These are phyloP conservation scores for Fraxinus angustifolia DNA, from an alignment of 305 asterid species.

Conservation along the genomic window DNA sequence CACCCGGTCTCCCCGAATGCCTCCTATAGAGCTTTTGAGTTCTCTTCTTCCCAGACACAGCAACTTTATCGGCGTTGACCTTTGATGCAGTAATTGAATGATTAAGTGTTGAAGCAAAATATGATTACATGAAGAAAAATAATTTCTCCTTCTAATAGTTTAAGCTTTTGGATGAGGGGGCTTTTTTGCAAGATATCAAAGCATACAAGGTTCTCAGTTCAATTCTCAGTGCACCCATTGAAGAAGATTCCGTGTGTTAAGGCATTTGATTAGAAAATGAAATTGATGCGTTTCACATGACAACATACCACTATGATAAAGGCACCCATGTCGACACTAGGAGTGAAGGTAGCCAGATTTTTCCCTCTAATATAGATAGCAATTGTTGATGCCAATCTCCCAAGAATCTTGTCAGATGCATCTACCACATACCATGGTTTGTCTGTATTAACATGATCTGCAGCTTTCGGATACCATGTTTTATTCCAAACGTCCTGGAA, in stretches of 20 bases:
- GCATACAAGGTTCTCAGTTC: neutral
- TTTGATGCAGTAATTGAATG: slow-evolving; percentile 22
- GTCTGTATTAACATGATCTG: slow-evolving; percentile 77
- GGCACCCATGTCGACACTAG: slow-evolving; percentile 99
- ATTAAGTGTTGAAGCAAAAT: neutral
- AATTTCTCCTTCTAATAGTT: neutral
- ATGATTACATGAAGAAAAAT: neutral
- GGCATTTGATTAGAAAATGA: slow-evolving; percentile 3
- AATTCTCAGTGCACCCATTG: neutral
- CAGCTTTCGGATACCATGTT: slow-evolving; percentile 94
- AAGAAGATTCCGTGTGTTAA: neutral
- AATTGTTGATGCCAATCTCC: slow-evolving; percentile 87
- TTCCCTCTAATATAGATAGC: slow-evolving; percentile 87
- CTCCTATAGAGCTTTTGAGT: slow-evolving; percentile 78
- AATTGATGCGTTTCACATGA: neutral
- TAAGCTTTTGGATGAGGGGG: neutral
- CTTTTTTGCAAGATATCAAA: neutral
- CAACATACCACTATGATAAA: slow-evolving; percentile 78
- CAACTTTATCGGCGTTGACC: slow-evolving; percentile 91
- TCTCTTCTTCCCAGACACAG: slow-evolving; percentile 90
- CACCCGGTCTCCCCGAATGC: slow-evolving; percentile 97
- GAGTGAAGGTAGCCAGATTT: slow-evolving; percentile 84
- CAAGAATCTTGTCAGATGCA: slow-evolving; percentile 86
- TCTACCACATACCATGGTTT: slow-evolving; percentile 91
- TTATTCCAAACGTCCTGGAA: slow-evolving; percentile 83